phyloP scores from a whole-genome alignment of 352 stramenopile species.

The Pythium coloratum region DNA sequence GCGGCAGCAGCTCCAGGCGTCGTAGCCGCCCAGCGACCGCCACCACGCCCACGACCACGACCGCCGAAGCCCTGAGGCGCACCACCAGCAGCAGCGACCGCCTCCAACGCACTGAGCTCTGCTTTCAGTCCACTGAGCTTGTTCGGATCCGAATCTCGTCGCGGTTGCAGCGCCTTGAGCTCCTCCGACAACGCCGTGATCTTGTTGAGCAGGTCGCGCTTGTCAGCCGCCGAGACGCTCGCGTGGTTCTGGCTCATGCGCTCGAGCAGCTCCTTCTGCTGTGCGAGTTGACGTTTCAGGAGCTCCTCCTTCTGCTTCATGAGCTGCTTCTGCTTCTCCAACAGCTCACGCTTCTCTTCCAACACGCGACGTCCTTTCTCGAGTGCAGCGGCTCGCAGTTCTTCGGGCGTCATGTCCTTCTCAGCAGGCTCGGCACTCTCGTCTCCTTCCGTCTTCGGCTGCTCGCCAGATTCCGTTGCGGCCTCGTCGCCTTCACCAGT shows the following conservation, averaged over 20 bases:
- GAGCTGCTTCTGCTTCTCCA: slow-evolving; percentile 82
- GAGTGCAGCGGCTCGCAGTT: slow-evolving; percentile 66
- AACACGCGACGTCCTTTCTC: slow-evolving; percentile 81
- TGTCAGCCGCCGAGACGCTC: slow-evolving; percentile 68
- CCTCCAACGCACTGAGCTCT: slow-evolving; percentile 28
- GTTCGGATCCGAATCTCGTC: slow-evolving; percentile 28
- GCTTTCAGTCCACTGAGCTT: slow-evolving; percentile 69
- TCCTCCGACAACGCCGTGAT: slow-evolving; percentile 74
- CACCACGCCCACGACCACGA: slow-evolving; percentile 29
- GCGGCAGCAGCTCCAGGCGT: slow-evolving; percentile 18
- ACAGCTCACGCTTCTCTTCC: slow-evolving; percentile 83
- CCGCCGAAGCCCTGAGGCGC: slow-evolving; percentile 1
- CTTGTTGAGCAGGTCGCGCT: slow-evolving; percentile 81
- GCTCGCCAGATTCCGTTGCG: background rate
- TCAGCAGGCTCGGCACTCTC: slow-evolving; percentile 22
- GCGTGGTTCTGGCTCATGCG: slow-evolving; percentile 79
- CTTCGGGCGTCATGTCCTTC: slow-evolving; percentile 72
- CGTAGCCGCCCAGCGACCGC: slow-evolving; percentile 26
- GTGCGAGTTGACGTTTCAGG: slow-evolving; percentile 76
- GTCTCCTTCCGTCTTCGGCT: background rate
- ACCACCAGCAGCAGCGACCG: slow-evolving; percentile 4
- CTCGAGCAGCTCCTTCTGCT: slow-evolving; percentile 82
- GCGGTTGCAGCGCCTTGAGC: slow-evolving; percentile 56
- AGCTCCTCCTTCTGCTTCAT: slow-evolving; percentile 85
- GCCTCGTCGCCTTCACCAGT: slow-evolving; percentile 26